phyloP scores from a whole-genome alignment of 176 grass and related monocot species.

The Ananas comosus region DNA sequence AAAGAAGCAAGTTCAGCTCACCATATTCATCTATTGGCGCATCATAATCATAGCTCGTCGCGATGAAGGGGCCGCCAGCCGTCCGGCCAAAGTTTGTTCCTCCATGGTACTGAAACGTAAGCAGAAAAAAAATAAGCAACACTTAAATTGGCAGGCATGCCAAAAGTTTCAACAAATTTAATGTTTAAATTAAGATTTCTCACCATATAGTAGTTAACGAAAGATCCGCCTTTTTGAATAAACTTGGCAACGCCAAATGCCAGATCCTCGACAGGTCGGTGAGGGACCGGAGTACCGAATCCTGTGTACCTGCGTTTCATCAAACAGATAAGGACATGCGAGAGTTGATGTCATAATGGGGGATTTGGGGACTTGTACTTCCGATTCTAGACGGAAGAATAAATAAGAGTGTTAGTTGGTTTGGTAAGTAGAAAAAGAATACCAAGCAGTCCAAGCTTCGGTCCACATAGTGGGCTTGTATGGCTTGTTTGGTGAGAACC shows the following conservation, averaged over 20 bases:
- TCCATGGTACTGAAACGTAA: slow-evolving; percentile 68
- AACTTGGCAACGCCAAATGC: slow-evolving; percentile 91
- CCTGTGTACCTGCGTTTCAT: slow-evolving; percentile 64
- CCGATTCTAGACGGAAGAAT: neutral
- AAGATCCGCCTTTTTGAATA: slow-evolving; percentile 91
- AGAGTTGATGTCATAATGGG: neutral
- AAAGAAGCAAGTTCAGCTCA: slow-evolving; percentile 19
- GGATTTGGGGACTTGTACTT: neutral
- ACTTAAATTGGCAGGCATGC: slow-evolving; percentile 3
- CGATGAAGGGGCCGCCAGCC: slow-evolving; percentile 93
- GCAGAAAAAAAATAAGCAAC: slow-evolving; percentile 3
- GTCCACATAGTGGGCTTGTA: slow-evolving; percentile 99
- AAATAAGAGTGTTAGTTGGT: neutral
- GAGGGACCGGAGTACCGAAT: slow-evolving; percentile 81
- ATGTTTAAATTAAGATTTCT: neutral
- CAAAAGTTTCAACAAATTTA: neutral
- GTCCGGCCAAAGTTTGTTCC: slow-evolving; percentile 95
- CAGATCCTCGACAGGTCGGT: slow-evolving; percentile 84
- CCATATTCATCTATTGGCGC: slow-evolving; percentile 98
- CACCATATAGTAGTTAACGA: slow-evolving; percentile 99
- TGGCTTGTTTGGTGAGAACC: slow-evolving; percentile 76
- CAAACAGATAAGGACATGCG: slow-evolving; percentile 18
- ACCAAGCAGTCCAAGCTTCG: slow-evolving; percentile 95
- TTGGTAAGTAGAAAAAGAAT: slow-evolving; percentile 25
- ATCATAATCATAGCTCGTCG: slow-evolving; percentile 97